These are phyloP conservation scores for Pythium sukuiense DNA, from an alignment of 352 stramenopile genomes.

Conservation along the genomic window DNA sequence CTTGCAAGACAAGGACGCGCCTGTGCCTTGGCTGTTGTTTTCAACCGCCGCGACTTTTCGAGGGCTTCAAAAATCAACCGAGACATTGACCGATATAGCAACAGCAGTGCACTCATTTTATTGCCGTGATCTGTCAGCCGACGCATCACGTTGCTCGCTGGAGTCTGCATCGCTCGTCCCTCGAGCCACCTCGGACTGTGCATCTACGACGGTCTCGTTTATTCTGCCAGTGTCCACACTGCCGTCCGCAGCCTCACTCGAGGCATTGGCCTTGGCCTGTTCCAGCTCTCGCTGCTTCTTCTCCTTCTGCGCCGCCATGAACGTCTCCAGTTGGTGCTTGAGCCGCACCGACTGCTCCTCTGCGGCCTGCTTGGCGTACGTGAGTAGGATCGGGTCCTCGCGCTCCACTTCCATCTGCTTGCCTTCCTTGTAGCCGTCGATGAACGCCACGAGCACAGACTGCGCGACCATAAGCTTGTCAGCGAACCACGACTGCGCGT, in stretches of 20 bases:
- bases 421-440: constrained; percentile 77
- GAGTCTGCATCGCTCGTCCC: background rate
- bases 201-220: background rate
- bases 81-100: background rate
- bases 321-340: constrained; percentile 66
- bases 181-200: background rate
- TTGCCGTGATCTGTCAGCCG: constrained; percentile 1
- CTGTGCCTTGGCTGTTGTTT: background rate
- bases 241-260: background rate
- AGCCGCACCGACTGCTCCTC: constrained; percentile 74
- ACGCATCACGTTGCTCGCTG: background rate
- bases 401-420: constrained; percentile 76
- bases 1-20: background rate
- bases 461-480: constrained; percentile 86
- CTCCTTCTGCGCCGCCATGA: constrained; percentile 56
- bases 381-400: constrained; percentile 70
- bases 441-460: constrained; percentile 79
- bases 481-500: constrained; percentile 74
- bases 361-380: constrained; percentile 72
- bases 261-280: constrained; percentile 2
- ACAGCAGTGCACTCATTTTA: background rate
- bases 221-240: background rate
- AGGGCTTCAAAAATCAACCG: background rate
- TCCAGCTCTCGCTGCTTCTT: constrained; percentile 40
- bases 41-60: constrained; percentile 8